A percentile compares a stretch with the other conserved stretches of the same genome.
Conservation (phyloP, 495 filamentous ascomycete species). For the Penicillium angulare region DNA sequence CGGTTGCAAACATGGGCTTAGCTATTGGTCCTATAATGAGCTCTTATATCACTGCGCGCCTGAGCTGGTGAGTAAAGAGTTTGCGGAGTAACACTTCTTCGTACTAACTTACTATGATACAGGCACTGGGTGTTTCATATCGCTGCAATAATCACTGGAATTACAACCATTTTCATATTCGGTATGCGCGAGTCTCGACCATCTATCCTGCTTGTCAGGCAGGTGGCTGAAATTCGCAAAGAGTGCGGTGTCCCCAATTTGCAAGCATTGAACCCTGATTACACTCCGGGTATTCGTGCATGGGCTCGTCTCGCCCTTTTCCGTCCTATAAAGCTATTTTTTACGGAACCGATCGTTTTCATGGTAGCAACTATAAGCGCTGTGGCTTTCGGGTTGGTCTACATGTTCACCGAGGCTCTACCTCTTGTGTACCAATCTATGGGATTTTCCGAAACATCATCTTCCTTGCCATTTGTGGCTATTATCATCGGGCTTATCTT, state of each 20-base stretch:
- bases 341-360: slow-evolving; percentile 45
- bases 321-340: slow-evolving; percentile 37
- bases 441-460: slow-evolving; percentile 24
- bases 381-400: slow-evolving; percentile 37
- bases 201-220: slow-evolving; percentile 26
- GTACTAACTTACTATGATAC: neutral
- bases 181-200: slow-evolving; percentile 42
- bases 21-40: slow-evolving; percentile 43
- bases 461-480: slow-evolving; percentile 43
- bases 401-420: slow-evolving; percentile 47
- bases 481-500: slow-evolving; percentile 16
- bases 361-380: slow-evolving; percentile 33
- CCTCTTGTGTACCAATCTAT: slow-evolving; percentile 33
- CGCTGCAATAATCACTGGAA: slow-evolving; percentile 32
- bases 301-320: slow-evolving; percentile 33
- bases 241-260: slow-evolving; percentile 21
- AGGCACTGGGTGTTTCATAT: slow-evolving; percentile 46
- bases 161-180: slow-evolving; percentile 27
- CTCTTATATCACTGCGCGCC: slow-evolving; percentile 31
- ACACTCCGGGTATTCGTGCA: slow-evolving; percentile 24
- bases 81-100: slow-evolving; percentile 4
- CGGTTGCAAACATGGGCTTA: slow-evolving; percentile 38
- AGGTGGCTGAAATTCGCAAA: slow-evolving; percentile 23
- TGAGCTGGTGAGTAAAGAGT: slow-evolving; percentile 34
- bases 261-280: slow-evolving; percentile 33